phyloP scores from a whole-genome alignment of 768 basidiomycete genomes.

The Suillus weaverae region DNA sequence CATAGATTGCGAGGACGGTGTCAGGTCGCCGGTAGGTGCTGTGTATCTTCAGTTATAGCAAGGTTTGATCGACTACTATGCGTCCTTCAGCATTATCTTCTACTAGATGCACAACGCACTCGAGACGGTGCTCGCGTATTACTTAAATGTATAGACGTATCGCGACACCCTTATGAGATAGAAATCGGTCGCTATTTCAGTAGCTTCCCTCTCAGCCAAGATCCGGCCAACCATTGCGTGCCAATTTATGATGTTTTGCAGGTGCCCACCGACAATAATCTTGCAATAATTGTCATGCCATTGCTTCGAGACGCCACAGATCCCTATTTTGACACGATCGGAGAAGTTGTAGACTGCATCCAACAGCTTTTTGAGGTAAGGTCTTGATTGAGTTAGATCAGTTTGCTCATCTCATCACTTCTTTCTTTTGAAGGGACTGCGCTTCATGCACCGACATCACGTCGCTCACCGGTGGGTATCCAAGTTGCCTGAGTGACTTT shows the following conservation, averaged over 20 bases:
- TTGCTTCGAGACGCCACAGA: conserved; percentile 16
- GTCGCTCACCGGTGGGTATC: conserved; percentile 38
- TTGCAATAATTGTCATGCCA: conserved; percentile 25
- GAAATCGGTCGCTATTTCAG: conserved; percentile 19
- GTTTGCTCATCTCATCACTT: neutral
- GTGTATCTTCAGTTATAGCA: fast-evolving
- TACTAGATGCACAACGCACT: conserved; percentile 27
- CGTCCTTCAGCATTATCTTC: neutral
- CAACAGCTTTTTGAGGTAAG: conserved; percentile 24
- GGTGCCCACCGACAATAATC: conserved; percentile 10
- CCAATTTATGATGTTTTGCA: conserved; percentile 20
- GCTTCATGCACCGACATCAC: conserved; percentile 38
- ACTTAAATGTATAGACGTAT: conserved; percentile 25
- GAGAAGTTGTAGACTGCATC: conserved; percentile 25
- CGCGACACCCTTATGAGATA: conserved; percentile 17
- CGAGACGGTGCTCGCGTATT: conserved; percentile 26
- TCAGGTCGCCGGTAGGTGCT: neutral
- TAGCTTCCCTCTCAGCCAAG: neutral
- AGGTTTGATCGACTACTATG: neutral
- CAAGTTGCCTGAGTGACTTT: neutral
- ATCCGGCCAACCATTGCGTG: conserved; percentile 21
- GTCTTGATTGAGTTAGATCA: neutral
- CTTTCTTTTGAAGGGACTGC: conserved; percentile 26
- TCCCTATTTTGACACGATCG: conserved; percentile 20
- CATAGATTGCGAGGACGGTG: conserved; percentile 10